Evolutionary conservation across 1,139 yeast genomes (phyloP).

Genomic region (Candida glucosophila): DNA sequence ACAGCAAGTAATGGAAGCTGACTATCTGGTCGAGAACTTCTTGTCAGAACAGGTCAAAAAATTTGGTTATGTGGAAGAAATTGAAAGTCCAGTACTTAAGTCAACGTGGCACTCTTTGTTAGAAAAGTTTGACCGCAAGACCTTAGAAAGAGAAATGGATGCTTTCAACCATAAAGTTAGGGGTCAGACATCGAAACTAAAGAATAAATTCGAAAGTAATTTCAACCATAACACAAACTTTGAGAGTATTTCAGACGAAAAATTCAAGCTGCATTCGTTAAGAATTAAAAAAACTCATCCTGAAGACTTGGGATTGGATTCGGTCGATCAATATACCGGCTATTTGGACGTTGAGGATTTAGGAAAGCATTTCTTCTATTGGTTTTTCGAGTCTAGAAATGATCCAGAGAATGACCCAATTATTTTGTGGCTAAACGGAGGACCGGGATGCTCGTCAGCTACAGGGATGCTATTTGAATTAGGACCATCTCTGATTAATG

Average conservation of each 20-base stretch:
- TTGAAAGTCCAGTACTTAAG: too few species aligned
- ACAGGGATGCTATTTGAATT: constrained; percentile 89
- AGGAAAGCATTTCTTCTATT: constrained; percentile 73
- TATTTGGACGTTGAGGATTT: constrained; percentile 48
- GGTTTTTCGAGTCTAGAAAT: constrained; percentile 87
- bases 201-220: too few species aligned
- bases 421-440: constrained; percentile 49
- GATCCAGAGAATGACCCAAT: constrained; percentile 83
- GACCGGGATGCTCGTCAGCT: constrained; percentile 38
- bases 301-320: constrained; percentile 39
- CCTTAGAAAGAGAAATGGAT: constrained; percentile 12
- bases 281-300: constrained; percentile 36
- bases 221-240: too few species aligned
- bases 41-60: too few species aligned
- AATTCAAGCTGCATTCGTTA: constrained; percentile 27
- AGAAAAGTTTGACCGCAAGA: constrained; percentile 10
- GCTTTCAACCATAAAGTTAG: constrained; percentile 9
- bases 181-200: constrained; percentile 7
- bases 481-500: constrained; percentile 73
- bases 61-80: too few species aligned
- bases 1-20: too few species aligned
- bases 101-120: too few species aligned
- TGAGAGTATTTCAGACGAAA: constrained; percentile 14
- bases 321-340: constrained; percentile 57
- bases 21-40: too few species aligned